Evolutionary conservation across 805 yeast genomes (phyloP).

Genomic region (Saccharomycopsis olivae): DNA sequence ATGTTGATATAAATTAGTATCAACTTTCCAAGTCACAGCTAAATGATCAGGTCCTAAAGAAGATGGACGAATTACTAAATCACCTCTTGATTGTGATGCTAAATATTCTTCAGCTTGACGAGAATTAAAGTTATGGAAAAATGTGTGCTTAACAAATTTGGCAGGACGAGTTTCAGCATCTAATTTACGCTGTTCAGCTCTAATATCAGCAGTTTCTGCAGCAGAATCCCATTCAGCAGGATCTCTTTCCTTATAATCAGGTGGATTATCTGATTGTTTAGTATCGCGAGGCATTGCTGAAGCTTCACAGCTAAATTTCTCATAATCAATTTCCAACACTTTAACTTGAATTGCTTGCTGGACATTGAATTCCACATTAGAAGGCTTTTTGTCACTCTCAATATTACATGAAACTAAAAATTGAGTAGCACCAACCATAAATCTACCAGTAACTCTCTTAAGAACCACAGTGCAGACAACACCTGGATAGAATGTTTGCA

Average conservation of each 20-base stretch:
- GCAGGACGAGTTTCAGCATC: conserved; percentile 58
- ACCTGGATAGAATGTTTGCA: conserved; percentile 56
- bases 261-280: conserved; percentile 32
- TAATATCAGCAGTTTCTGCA: conserved; percentile 59
- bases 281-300: conserved; percentile 62
- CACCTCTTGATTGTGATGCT: conserved; percentile 85
- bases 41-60: conserved; percentile 81
- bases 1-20: conserved; percentile 84
- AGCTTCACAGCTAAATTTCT: conserved; percentile 62
- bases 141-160: conserved; percentile 83
- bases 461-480: conserved; percentile 67
- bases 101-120: conserved; percentile 88
- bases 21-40: conserved; percentile 94
- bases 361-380: conserved; percentile 34
- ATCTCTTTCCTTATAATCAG: conserved; percentile 29
- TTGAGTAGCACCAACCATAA: conserved; percentile 35
- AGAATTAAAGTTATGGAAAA: conserved; percentile 72
- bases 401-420: conserved; percentile 56
- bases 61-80: conserved; percentile 88
- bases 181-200: conserved; percentile 46
- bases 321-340: conserved; percentile 59
- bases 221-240: conserved; percentile 70
- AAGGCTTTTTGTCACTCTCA: conserved; percentile 35
- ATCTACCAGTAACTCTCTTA: conserved; percentile 44
- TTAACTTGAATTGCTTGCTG: conserved; percentile 88